Percentiles rank a stretch among this genome's conserved stretches.
These are phyloP conservation scores for Serendipita sp. DNA, from an alignment of 768 basidiomycete genomes.

Conservation along the genomic window DNA sequence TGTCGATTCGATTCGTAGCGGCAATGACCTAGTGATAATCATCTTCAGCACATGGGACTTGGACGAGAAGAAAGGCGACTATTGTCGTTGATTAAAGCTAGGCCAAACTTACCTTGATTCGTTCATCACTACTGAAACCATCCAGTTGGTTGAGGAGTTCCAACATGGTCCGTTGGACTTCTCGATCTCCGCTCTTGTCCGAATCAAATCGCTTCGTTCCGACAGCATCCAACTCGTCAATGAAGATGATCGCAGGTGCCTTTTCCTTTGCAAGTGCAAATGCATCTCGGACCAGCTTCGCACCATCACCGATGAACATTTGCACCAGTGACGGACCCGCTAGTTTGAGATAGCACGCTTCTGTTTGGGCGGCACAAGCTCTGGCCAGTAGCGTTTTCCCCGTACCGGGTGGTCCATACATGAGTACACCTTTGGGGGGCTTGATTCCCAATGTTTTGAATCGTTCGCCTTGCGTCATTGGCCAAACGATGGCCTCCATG, in stretches of 20 bases:
- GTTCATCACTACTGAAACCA: constrained; percentile 90
- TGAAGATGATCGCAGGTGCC: constrained; percentile 97
- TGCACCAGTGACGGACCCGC: constrained; percentile 96
- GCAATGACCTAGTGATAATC: constrained; percentile 64
- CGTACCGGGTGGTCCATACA: constrained; percentile 98
- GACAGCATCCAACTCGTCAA: constrained; percentile 97
- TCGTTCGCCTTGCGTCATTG: constrained; percentile 97
- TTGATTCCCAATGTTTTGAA: constrained; percentile 98
- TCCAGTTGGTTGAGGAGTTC: constrained; percentile 96
- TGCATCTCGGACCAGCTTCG: constrained; percentile 95
- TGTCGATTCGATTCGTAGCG: constrained; percentile 97
- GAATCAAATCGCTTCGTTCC: constrained; percentile 98
- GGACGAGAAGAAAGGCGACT: constrained; percentile 3
- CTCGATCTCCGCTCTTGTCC: constrained; percentile 96
- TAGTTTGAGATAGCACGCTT: constrained; percentile 95
- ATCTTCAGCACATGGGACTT: background rate
- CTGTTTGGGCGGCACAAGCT: constrained; percentile 95
- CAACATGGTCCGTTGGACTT: constrained; percentile 99
- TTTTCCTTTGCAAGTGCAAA: constrained; percentile 98
- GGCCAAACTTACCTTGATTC: constrained; percentile 76
- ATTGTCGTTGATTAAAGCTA: constrained; percentile 7
- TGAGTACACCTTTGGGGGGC: constrained; percentile 93
- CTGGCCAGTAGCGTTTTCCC: constrained; percentile 96
- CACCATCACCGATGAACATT: constrained; percentile 99
- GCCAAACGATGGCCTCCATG: constrained; percentile 93